Base-by-base conservation (phyloP, 202 grass and related monocot species). In the Digitaria exilis region DNA sequence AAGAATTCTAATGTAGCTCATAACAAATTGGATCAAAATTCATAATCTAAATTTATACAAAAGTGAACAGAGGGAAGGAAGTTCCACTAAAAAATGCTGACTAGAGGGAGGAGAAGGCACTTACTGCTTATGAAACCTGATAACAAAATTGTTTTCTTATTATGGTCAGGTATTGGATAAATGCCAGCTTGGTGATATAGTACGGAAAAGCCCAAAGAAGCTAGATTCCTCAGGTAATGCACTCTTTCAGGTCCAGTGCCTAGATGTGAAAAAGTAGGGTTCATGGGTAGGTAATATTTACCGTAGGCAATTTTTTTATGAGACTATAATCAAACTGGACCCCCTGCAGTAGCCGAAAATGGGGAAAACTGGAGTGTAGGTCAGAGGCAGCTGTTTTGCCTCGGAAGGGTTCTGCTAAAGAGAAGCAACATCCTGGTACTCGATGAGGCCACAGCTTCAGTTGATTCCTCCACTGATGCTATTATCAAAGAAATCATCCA, bases 281-380 rank as follows among this genome's bases (percentile, higher is more conserved):
- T 59, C 28, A 71, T 57, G 55, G 46, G 48, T 32, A 24, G n/a
- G 66, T 44, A 25, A 26, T 42, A 58, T 0, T 58, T 26, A 58
- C 3, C n/a, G 55, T 58, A 58, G 55, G 55, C 26, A 58, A 26
- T 58, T 25, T 3, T 25, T 13, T 11, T 0, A 58, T 28, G 10
- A 39, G 45, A 62, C 18, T 28, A 62, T 84, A 59, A 31, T 62
- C 9, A 84, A 71, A 56, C 86, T 50, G 45, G 14, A 31, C 43
- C 3, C 26, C 43, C 24, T 79, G 50, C 91, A 98, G 96, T 98
- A 70, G 89, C 84, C 7, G 96, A 96, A 84, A 98, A 96, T 90
- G 96, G 96, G 60, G 96, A 98, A 78, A 98, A 98, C 26, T 98
- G 96, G 96, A 98, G 96, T 16, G 89, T 98, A 2, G 93, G 93